phyloP scores from a whole-genome alignment of 495 filamentous ascomycete species.

The Lasiosphaeriaceae sp. region DNA sequence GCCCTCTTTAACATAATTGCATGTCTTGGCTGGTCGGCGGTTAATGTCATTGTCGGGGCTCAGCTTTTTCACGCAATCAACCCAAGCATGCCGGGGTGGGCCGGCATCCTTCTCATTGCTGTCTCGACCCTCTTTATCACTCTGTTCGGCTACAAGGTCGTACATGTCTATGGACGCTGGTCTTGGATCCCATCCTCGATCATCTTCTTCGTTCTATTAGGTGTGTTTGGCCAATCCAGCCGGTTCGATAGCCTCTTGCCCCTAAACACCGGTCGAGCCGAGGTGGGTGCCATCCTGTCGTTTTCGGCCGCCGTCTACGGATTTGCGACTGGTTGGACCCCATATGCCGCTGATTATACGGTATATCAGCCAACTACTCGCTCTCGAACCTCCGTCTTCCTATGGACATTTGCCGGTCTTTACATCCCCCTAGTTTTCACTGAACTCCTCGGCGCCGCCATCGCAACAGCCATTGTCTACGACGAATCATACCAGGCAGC shows the following conservation, averaged over 20 bases:
- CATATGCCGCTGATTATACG: conserved; percentile 73
- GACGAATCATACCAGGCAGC: conserved; percentile 56
- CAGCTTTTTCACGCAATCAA: conserved; percentile 79
- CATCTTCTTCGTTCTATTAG: conserved; percentile 73
- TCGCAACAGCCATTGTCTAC: conserved; percentile 58
- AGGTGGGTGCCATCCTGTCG: conserved; percentile 63
- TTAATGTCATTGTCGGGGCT: conserved; percentile 79
- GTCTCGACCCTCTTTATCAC: conserved; percentile 66
- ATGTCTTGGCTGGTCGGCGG: conserved; percentile 72
- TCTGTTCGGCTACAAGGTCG: conserved; percentile 73
- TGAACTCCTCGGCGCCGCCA: conserved; percentile 73
- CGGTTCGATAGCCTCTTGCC: conserved; percentile 67
- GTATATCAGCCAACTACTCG: conserved; percentile 68
- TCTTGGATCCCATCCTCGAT: conserved; percentile 75
- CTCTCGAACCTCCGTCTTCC: conserved; percentile 59
- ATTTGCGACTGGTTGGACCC: conserved; percentile 78
- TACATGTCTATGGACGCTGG: conserved; percentile 77
- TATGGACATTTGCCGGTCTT: conserved; percentile 66
- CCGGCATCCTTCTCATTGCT: conserved; percentile 74
- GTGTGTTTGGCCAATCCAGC: conserved; percentile 71
- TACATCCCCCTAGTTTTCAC: conserved; percentile 71
- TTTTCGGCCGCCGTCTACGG: conserved; percentile 73
- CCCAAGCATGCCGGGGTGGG: conserved; percentile 62
- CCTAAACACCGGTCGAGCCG: conserved; percentile 51
- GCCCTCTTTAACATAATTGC: conserved; percentile 73